Base-by-base conservation (phyloP, 2,329 filamentous ascomycete species). In the Stachybotrys chartarum region DNA sequence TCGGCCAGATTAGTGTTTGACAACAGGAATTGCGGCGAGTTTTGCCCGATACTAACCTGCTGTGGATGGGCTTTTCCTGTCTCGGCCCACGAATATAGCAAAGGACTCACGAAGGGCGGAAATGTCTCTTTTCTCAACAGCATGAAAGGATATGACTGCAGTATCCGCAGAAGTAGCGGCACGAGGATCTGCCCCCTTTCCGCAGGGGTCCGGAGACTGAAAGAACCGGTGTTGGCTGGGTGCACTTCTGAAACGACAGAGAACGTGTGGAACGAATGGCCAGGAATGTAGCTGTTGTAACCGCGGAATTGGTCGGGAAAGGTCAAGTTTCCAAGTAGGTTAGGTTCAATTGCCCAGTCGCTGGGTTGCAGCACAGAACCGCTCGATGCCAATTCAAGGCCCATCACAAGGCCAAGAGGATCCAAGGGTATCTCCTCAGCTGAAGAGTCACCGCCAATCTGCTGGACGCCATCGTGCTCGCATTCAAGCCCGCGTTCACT, bases 81-180 rank as follows among this genome's bases (percentile, higher is more conserved):
- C 58, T 48, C 54, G 50, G 17, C 51, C 51, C 50, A 55, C 51
- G 55, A 58, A 55, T 53, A 56, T 39, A 54, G 53, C 18, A 52
- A 49, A 12, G 48, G 55, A 31, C 51, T 54, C 12, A 59, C 46
- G n/a, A 58, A 60, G 6, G 58, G 56, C 30, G 57, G 56, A 18
- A 58, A 48, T 8, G 50, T 45, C n/a, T 39, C 55, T 50, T 57
- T 55, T 45, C 51, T 55, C 12, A 56, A 35, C 30, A 57, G 53
- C 58, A 60, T 60, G 44, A 50, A 54, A 17, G 58, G 56, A 48
- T 60, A 60, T 30, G 58, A 60, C 42, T 55, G 50, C 49, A 60
- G 46, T 50, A 55, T 58, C 50, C 50, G 56, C 55, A 54, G 55
- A 18, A 51, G 18, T 32, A 51, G 18, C 14, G 49, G 30, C 17